phyloP scores from a whole-genome alignment of 176 grass and related monocot species.

The barley (Hordeum vulgare) region DNA sequence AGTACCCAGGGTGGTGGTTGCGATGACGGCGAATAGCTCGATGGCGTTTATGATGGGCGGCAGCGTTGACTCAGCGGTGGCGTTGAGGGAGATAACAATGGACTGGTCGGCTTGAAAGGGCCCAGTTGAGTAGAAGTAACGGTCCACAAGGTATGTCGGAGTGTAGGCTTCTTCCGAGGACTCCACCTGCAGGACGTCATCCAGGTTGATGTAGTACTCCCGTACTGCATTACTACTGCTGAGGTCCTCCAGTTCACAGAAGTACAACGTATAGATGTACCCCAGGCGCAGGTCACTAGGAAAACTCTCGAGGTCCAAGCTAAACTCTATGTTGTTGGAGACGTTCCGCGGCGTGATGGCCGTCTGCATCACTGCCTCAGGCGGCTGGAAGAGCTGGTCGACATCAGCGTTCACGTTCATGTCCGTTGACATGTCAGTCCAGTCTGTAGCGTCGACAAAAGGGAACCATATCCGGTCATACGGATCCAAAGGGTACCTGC shows the following conservation, averaged over 20 bases:
- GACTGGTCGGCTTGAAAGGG: neutral
- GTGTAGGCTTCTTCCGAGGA: neutral
- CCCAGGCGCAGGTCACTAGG: neutral
- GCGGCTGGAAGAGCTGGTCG: neutral
- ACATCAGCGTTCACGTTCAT: neutral
- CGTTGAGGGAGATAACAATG: slow-evolving; percentile 22
- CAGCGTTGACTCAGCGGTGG: slow-evolving; percentile 33
- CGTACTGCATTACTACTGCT: neutral
- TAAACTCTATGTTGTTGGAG: slow-evolving; percentile 23
- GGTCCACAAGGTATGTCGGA: neutral
- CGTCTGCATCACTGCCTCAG: slow-evolving; percentile 46
- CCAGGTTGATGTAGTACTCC: slow-evolving; percentile 19
- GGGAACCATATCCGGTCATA: slow-evolving; percentile 19
- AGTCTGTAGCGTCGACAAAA: neutral
- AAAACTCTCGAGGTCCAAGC: neutral
- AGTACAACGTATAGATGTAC: slow-evolving; percentile 7
- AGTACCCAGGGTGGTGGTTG: neutral
- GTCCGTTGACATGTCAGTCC: slow-evolving; percentile 16
- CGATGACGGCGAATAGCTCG: slow-evolving; percentile 38
- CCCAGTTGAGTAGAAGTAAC: neutral
- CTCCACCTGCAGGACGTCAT: neutral
- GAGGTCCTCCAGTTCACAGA: slow-evolving; percentile 19
- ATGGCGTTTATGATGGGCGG: slow-evolving; percentile 54
- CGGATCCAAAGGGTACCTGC: slow-evolving; percentile 42
- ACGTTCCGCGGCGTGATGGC: neutral